Evolutionary conservation across 495 filamentous ascomycete species (phyloP).

Genomic region (Staphylotrichum longicolle): DNA sequence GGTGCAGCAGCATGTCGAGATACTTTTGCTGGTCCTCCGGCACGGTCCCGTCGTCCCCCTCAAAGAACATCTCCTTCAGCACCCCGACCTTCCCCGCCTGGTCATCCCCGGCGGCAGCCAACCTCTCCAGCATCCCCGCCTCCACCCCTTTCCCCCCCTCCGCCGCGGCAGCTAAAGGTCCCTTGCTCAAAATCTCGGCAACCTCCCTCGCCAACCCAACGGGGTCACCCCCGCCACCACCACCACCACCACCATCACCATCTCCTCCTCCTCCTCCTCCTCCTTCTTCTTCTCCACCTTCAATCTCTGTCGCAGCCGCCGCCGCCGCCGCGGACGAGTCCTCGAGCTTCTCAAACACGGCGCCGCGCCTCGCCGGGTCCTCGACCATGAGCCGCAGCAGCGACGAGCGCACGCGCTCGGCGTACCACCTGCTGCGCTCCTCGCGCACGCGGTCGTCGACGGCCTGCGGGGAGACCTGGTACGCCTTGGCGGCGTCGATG

Average conservation of each 20-base stretch:
- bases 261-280: no score
- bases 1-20: slow-evolving; percentile 39
- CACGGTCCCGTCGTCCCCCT: slow-evolving; percentile 22
- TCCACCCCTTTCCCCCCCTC: slow-evolving; percentile 2
- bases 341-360: slow-evolving; percentile 30
- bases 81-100: slow-evolving; percentile 24
- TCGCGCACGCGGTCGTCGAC: slow-evolving; percentile 44
- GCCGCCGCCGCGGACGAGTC: slow-evolving; percentile 13
- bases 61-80: slow-evolving; percentile 40
- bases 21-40: slow-evolving; percentile 37
- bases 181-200: slow-evolving; percentile 25
- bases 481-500: slow-evolving; percentile 38
- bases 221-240: background rate
- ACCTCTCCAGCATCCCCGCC: slow-evolving; percentile 23
- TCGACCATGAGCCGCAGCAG: slow-evolving; percentile 36
- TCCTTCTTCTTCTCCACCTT: no score
- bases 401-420: slow-evolving; percentile 35
- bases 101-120: slow-evolving; percentile 25
- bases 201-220: slow-evolving; percentile 24
- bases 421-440: slow-evolving; percentile 46
- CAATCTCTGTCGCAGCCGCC: no score
- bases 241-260: no score
- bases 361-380: slow-evolving; percentile 21
- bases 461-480: slow-evolving; percentile 35
- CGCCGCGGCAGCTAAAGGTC: slow-evolving; percentile 1